Conservation (phyloP, 441 rosid species). For the Populus hybrid region DNA sequence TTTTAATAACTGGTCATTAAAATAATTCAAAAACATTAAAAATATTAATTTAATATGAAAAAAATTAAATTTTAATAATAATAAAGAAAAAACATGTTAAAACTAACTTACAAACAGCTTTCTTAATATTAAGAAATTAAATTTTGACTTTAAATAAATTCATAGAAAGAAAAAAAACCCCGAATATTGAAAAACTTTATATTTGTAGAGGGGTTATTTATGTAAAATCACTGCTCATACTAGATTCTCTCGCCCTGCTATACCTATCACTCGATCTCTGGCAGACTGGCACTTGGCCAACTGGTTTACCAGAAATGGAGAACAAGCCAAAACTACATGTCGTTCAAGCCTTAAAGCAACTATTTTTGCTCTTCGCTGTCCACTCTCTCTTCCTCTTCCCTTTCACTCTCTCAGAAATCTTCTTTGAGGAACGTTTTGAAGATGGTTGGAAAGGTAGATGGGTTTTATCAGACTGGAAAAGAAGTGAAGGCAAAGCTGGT, state of each 20-base stretch:
- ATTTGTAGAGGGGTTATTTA: neutral
- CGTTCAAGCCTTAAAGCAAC: constrained; percentile 1
- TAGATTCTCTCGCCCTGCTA: neutral
- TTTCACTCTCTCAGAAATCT: constrained; percentile 46
- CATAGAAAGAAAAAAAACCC: too few species aligned
- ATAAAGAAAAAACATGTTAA: too few species aligned
- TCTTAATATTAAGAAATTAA: neutral
- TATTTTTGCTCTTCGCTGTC: constrained; percentile 19
- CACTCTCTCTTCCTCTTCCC: constrained; percentile 23
- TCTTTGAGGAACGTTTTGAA: constrained; percentile 70
- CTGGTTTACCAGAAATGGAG: constrained; percentile 18
- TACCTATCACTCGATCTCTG: neutral
- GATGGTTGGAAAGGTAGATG: constrained; percentile 93
- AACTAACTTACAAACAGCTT: too few species aligned
- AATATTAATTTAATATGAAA: too few species aligned
- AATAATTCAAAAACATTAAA: constrained; percentile 35
- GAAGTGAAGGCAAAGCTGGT: constrained; percentile 89
- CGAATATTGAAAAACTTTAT: neutral
- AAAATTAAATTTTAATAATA: too few species aligned
- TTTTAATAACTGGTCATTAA: fast-evolving
- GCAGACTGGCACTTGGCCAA: constrained; percentile 7
- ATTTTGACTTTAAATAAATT: constrained; percentile 28
- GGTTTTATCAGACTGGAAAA: constrained; percentile 93
- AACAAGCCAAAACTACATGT: constrained; percentile 1
- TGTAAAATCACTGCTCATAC: neutral